These are phyloP conservation scores for Sclerotinia glacialis DNA, from an alignment of 2,329 filamentous ascomycete genomes.

Conservation along the genomic window DNA sequence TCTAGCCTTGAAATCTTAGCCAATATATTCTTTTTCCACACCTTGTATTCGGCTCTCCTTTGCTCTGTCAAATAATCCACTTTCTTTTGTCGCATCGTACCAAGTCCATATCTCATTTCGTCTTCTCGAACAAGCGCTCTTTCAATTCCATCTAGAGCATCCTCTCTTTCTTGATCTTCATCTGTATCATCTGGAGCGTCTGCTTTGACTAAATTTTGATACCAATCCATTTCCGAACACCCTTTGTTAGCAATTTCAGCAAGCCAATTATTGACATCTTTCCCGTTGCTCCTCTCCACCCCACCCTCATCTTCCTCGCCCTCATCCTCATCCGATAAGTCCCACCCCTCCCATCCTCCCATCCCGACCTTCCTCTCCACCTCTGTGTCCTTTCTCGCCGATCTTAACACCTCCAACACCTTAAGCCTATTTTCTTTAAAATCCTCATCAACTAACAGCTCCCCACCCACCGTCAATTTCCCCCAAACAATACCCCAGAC, in stretches of 20 bases:
- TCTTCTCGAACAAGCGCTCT: conserved; percentile 22
- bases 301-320: conserved; percentile 44
- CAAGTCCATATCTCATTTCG: conserved; percentile 28
- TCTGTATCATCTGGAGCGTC: conserved; percentile 38
- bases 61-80: conserved; percentile 69
- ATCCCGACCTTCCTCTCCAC: conserved; percentile 43
- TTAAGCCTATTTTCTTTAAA: conserved; percentile 49
- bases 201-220: conserved; percentile 53
- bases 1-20: conserved; percentile 50
- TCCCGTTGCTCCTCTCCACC: conserved; percentile 51
- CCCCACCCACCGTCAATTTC: conserved; percentile 42
- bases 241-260: conserved; percentile 49
- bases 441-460: conserved; percentile 40
- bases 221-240: conserved; percentile 55
- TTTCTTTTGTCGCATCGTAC: conserved; percentile 71
- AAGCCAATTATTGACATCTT: conserved; percentile 62
- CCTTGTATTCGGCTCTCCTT: conserved; percentile 57
- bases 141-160: conserved; percentile 37
- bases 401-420: conserved; percentile 46
- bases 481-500: conserved; percentile 59
- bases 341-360: conserved; percentile 53
- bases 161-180: conserved; percentile 37
- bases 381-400: conserved; percentile 44
- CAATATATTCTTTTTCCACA: conserved; percentile 63
- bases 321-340: conserved; percentile 43